A percentile compares a stretch with the other conserved stretches of the same genome.
Evolutionary conservation across 345 rosid genomes (phyloP).

Genomic region (Mallotus nudiflorus): DNA sequence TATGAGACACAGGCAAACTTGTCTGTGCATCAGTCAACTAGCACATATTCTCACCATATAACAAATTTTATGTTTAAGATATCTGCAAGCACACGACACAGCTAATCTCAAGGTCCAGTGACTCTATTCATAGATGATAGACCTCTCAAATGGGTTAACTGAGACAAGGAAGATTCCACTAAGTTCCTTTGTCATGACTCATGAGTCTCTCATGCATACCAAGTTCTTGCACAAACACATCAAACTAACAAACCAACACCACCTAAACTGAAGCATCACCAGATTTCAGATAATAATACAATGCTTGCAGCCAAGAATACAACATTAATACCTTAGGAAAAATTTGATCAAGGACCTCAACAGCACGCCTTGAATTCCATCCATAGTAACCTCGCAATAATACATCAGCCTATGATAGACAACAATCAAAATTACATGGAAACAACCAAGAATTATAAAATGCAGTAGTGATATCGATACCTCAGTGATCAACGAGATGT

Average conservation of each 20-base stretch:
- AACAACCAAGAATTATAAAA: neutral
- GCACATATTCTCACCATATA: neutral
- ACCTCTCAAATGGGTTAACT: neutral
- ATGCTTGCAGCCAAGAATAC: neutral
- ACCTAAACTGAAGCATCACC: neutral
- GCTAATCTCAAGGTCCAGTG: neutral
- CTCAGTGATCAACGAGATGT: neutral
- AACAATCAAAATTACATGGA: neutral
- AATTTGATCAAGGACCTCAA: slow-evolving; percentile 70
- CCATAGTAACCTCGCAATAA: slow-evolving; percentile 83
- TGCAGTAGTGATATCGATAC: too few species aligned
- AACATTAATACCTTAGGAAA: slow-evolving; percentile 71
- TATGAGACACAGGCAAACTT: neutral
- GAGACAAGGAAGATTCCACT: neutral
- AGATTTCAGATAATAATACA: neutral
- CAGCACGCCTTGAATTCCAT: slow-evolving; percentile 94
- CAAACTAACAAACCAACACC: neutral
- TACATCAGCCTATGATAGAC: slow-evolving; percentile 68
- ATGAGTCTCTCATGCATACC: neutral
- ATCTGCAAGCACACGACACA: neutral
- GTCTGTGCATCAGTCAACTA: neutral
- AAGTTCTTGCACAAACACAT: neutral
- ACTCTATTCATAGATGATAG: neutral
- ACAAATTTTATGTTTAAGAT: neutral
- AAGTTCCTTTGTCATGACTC: neutral